phyloP scores from a whole-genome alignment of 345 rosid genomes.

The Aegle marmelos region DNA sequence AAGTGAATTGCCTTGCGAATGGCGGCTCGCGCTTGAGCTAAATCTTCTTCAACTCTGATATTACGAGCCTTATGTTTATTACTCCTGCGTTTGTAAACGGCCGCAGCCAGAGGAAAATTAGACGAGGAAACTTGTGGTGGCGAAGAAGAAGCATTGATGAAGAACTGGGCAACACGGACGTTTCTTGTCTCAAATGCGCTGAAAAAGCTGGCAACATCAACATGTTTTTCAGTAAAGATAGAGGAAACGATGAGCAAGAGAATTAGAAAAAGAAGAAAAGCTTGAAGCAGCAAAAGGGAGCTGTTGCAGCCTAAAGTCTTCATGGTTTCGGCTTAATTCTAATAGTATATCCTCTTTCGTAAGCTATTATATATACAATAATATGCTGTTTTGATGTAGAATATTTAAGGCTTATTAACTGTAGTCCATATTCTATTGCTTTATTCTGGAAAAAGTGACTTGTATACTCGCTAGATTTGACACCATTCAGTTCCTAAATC shows the following conservation, averaged over 20 bases:
- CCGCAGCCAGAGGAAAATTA: constrained; percentile 15
- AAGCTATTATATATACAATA: too few species aligned
- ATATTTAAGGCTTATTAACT: too few species aligned
- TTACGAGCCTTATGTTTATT: background rate
- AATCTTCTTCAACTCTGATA: constrained; percentile 38
- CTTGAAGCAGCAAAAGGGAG: constrained; percentile 17
- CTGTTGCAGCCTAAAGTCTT: background rate
- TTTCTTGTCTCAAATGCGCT: background rate
- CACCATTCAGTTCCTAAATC: too few species aligned
- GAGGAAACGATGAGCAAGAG: background rate
- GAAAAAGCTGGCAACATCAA: constrained; percentile 7
- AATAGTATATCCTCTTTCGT: background rate
- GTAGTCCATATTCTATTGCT: too few species aligned
- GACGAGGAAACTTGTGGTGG: constrained; percentile 7
- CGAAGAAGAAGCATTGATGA: constrained; percentile 1
- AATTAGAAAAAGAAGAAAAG: constrained; percentile 12
- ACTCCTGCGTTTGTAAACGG: constrained; percentile 8
- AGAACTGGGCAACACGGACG: background rate
- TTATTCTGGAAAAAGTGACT: too few species aligned
- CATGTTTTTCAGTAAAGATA: constrained; percentile 9
- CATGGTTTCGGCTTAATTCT: constrained; percentile 5
- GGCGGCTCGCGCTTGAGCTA: constrained; percentile 38
- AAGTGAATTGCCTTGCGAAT: constrained; percentile 38
- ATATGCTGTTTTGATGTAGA: too few species aligned
- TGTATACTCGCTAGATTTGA: too few species aligned